These are phyloP conservation scores for Nemania sp. DNA, from an alignment of 2,329 filamentous ascomycete genomes.

Conservation along the genomic window DNA sequence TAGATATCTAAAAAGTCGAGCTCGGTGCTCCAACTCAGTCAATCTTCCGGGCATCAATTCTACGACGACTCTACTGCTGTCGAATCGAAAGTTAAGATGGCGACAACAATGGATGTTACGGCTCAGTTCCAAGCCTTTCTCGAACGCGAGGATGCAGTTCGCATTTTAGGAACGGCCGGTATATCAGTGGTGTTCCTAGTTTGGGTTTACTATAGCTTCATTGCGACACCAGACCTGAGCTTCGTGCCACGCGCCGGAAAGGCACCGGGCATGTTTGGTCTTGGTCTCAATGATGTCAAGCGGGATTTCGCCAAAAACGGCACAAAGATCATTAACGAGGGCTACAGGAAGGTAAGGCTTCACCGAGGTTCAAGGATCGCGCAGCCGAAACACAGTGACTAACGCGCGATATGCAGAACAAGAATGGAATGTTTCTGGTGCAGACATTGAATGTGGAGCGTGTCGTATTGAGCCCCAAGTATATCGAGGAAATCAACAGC, in stretches of 20 bases:
- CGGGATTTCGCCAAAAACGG: slow-evolving; percentile 40
- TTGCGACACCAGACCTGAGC: slow-evolving; percentile 37
- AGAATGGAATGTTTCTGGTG: slow-evolving; percentile 40
- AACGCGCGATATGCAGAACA: slow-evolving; percentile 29
- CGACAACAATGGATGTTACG: slow-evolving; percentile 25
- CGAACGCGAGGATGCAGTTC: slow-evolving; percentile 34
- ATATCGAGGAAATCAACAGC: slow-evolving; percentile 41
- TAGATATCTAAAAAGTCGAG: slow-evolving; percentile 36
- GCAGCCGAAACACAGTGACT: not conserved
- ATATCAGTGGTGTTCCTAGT: slow-evolving; percentile 30
- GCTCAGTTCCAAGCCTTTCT: slow-evolving; percentile 33
- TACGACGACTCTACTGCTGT: slow-evolving; percentile 17
- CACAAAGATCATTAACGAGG: slow-evolving; percentile 39
- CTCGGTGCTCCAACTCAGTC: slow-evolving; percentile 19
- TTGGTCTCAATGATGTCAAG: slow-evolving; percentile 38
- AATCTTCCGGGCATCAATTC: slow-evolving; percentile 19
- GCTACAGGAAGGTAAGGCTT: slow-evolving; percentile 36
- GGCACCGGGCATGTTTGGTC: slow-evolving; percentile 33
- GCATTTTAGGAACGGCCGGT: slow-evolving; percentile 33
- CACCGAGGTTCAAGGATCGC: not conserved
- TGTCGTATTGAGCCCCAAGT: slow-evolving; percentile 41
- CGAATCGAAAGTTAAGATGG: slow-evolving; percentile 23
- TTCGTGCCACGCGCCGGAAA: slow-evolving; percentile 38
- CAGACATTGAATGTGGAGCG: slow-evolving; percentile 41
- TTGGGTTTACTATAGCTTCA: slow-evolving; percentile 32